These are phyloP conservation scores for Salix suchowensis DNA, from an alignment of 345 rosid genomes.

Conservation along the genomic window DNA sequence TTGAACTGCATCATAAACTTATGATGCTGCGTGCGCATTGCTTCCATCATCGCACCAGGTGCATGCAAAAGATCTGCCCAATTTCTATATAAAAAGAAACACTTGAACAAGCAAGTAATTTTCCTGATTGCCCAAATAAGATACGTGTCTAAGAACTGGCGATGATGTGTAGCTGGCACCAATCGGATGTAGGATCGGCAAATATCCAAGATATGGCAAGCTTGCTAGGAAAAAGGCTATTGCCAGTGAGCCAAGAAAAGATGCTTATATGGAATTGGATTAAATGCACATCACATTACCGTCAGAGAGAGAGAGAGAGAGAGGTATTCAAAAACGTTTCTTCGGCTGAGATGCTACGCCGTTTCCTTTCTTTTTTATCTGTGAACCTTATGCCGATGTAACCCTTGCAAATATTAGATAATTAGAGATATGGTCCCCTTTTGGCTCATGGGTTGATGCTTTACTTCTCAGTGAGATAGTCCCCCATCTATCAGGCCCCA, in stretches of 20 bases:
- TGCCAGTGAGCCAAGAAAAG: conserved; percentile 19
- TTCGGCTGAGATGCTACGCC: conserved; percentile 16
- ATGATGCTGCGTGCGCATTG: neutral
- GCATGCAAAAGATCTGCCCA: neutral
- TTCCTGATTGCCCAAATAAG: conserved; percentile 20
- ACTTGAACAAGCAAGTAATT: conserved; percentile 16
- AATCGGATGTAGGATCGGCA: conserved; percentile 23
- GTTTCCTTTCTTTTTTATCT: conserved; percentile 1
- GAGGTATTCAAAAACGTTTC: conserved; percentile 3
- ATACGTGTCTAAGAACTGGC: neutral
- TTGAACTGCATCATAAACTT: neutral
- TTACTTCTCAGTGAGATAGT: conserved; percentile 18
- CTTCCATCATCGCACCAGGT: conserved; percentile 36
- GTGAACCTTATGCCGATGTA: conserved; percentile 12
- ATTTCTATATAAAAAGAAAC: neutral
- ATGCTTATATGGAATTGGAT: conserved; percentile 25
- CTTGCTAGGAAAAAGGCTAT: conserved; percentile 21
- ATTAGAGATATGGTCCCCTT: conserved; percentile 34
- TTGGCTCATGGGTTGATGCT: conserved; percentile 24
- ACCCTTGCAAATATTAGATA: conserved; percentile 19
- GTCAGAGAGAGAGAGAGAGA: conserved; percentile 9
- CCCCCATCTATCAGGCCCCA: conserved; percentile 32
- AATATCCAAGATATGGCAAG: conserved; percentile 32
- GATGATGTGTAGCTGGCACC: conserved; percentile 37
- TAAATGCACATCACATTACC: conserved; percentile 18